Percentiles rank a stretch among this genome's conserved stretches.
Evolutionary conservation across 306 rosid species (phyloP).

Genomic region (Prunus fruticosa): DNA sequence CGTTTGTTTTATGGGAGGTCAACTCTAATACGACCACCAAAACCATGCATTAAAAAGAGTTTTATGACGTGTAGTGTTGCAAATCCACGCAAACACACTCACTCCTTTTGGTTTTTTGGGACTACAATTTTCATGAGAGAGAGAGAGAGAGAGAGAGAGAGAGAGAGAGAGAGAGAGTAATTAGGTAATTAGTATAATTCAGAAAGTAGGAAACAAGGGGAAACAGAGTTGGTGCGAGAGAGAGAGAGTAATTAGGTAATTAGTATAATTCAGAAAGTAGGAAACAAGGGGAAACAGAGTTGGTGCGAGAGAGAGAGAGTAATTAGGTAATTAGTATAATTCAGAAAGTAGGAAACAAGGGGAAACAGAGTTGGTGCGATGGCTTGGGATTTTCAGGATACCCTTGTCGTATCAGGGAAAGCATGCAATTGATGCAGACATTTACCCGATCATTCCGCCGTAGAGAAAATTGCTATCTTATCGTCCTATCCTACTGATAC

Average conservation of each 20-base stretch:
- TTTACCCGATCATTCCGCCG: neutral
- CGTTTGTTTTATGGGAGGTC: neutral
- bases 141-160: too few species aligned
- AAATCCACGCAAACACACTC: neutral
- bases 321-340: neutral
- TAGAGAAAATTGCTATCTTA: too few species aligned
- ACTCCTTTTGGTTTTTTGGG: neutral
- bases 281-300: neutral
- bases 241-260: too few species aligned
- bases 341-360: neutral
- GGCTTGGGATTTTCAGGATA: constrained; percentile 27
- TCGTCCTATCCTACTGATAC: neutral
- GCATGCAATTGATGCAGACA: constrained; percentile 20
- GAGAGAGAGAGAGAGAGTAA: too few species aligned
- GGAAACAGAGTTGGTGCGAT: neutral
- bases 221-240: neutral
- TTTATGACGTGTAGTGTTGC: neutral
- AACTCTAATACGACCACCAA: neutral
- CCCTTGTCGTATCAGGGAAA: constrained; percentile 25
- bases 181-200: neutral
- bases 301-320: neutral
- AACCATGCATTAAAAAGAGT: neutral
- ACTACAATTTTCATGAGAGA: neutral
- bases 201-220: neutral
- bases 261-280: neutral